A percentile compares a stretch with the other conserved stretches of the same genome.
These are phyloP conservation scores for Penicillium freii DNA, from an alignment of 2,329 filamentous ascomycete species.

Conservation along the genomic window DNA sequence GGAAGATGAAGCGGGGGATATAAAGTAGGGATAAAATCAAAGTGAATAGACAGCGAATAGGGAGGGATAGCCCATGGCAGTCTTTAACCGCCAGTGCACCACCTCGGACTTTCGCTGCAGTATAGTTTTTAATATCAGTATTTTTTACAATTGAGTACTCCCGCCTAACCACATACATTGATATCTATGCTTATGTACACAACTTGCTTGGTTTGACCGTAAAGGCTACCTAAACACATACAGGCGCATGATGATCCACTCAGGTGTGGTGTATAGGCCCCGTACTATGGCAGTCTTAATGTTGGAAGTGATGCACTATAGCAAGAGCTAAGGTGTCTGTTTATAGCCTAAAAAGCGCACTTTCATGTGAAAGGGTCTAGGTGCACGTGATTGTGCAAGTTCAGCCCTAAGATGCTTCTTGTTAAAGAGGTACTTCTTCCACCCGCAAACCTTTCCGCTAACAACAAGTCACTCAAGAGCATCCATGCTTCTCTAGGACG, in stretches of 20 bases:
- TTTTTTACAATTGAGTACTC: neutral
- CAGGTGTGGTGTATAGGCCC: neutral
- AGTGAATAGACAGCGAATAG: neutral
- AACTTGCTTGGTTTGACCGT: neutral
- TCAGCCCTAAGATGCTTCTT: too few species aligned
- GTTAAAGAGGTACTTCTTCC: too few species aligned
- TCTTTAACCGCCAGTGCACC: neutral
- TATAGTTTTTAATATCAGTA: neutral
- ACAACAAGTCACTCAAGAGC: too few species aligned
- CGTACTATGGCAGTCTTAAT: neutral
- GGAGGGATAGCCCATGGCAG: too few species aligned
- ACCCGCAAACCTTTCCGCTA: too few species aligned
- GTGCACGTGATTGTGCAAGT: too few species aligned
- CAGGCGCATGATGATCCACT: neutral
- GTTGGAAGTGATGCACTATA: neutral
- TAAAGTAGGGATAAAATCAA: neutral
- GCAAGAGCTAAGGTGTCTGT: neutral
- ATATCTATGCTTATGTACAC: neutral
- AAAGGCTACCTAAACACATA: neutral
- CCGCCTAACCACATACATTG: neutral
- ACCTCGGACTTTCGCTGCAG: neutral
- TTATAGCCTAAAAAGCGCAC: too few species aligned
- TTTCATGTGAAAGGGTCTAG: too few species aligned
- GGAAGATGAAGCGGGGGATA: conserved; percentile 32
- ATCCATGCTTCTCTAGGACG: too few species aligned